A percentile compares a stretch with the other conserved stretches of the same genome.
Conservation (phyloP, 192 early-diverging fungal species). For the Gaertneriomyces sp. region DNA sequence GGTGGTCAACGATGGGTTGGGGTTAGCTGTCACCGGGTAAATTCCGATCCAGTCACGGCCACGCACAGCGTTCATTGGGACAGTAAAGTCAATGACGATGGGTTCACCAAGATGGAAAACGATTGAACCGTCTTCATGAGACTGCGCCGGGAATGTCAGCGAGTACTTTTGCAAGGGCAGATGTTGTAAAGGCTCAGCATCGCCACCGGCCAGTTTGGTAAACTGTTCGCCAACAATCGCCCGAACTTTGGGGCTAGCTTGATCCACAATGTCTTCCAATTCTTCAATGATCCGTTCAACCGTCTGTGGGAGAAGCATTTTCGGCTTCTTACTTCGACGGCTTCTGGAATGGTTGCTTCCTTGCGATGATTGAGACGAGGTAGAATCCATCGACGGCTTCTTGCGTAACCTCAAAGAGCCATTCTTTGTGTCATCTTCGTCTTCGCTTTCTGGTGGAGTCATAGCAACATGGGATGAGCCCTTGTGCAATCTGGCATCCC, state of each 20-base stretch:
- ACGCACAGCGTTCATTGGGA: conserved; percentile 65
- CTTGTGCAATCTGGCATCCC: conserved; percentile 6
- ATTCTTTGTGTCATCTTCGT: conserved; percentile 24
- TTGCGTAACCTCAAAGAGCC: conserved; percentile 3
- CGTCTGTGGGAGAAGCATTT: conserved; percentile 7
- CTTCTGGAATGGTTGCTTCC: background rate
- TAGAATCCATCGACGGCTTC: conserved; percentile 2
- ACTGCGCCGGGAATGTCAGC: conserved; percentile 15
- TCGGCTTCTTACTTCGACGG: too few species aligned
- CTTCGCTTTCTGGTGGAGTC: conserved; percentile 19
- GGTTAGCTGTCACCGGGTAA: conserved; percentile 77
- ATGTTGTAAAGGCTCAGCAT: background rate
- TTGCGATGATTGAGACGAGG: conserved; percentile 9
- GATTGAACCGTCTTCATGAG: conserved; percentile 24
- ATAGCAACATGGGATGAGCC: background rate
- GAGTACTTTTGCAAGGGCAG: conserved; percentile 36
- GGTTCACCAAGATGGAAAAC: conserved; percentile 70
- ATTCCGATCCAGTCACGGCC: conserved; percentile 90
- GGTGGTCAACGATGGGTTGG: conserved; percentile 70
- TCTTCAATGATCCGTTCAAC: conserved; percentile 36
- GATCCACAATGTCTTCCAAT: conserved; percentile 61
- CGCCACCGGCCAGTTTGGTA: conserved; percentile 37
- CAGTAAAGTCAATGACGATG: conserved; percentile 68
- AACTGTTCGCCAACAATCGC: conserved; percentile 40
- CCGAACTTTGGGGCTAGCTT: conserved; percentile 41